These are phyloP conservation scores for Intubia oerlemansii DNA, from an alignment of 2,329 filamentous ascomycete species.

Conservation along the genomic window DNA sequence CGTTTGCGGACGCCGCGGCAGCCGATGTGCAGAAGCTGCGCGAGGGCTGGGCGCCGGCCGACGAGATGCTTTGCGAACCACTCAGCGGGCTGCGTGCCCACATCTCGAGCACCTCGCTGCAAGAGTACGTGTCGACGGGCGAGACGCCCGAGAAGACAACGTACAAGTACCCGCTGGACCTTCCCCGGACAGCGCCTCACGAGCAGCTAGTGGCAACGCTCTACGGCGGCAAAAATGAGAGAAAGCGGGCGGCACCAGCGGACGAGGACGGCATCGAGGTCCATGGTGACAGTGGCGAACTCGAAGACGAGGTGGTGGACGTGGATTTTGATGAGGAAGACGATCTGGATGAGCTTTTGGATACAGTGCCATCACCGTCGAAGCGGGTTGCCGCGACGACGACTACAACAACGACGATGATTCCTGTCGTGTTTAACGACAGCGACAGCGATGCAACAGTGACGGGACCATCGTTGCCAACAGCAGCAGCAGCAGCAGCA, in stretches of 20 bases:
- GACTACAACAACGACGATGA: too few relatives aligned
- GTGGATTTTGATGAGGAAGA: background rate
- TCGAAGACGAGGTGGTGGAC: background rate
- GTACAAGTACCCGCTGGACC: conserved; percentile 59
- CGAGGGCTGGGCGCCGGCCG: conserved; percentile 39
- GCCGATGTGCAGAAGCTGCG: conserved; percentile 35
- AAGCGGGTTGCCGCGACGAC: conserved; percentile 9
- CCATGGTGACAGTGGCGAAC: background rate
- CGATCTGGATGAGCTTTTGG: conserved; percentile 2
- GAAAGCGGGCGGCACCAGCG: background rate
- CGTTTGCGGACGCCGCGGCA: conserved; percentile 47
- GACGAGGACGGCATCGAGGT: conserved; percentile 7
- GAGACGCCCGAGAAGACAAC: conserved; percentile 61
- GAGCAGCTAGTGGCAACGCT: conserved; percentile 19
- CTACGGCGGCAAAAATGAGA: too few relatives aligned
- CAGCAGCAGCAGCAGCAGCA: background rate
- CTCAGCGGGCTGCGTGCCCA: background rate
- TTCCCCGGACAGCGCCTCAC: conserved; percentile 49
- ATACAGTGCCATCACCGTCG: conserved; percentile 12
- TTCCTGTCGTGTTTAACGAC: conserved; percentile 10
- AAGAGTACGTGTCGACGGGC: conserved; percentile 71
- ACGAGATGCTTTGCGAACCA: conserved; percentile 10
- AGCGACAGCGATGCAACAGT: conserved; percentile 5
- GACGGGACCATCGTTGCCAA: conserved; percentile 1
- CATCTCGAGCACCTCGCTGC: conserved; percentile 41